These are phyloP conservation scores for Kondoa subrosea DNA, from an alignment of 768 basidiomycete species.

Conservation along the genomic window DNA sequence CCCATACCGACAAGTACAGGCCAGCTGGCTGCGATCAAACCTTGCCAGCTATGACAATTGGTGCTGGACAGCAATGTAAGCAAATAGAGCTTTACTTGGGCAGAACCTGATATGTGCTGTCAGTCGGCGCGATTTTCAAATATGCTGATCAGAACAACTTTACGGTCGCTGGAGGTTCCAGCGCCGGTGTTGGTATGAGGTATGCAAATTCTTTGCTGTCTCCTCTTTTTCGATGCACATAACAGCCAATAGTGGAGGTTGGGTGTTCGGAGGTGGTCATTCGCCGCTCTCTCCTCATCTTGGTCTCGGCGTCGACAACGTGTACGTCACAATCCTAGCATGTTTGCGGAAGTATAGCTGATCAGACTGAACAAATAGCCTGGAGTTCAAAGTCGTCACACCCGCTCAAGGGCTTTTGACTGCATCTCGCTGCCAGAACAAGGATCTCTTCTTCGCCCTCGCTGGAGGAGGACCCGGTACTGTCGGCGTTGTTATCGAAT, in stretches of 20 bases:
- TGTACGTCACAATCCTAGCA: background rate
- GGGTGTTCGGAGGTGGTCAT: background rate
- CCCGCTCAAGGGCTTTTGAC: background rate
- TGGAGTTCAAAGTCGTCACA: constrained; percentile 2
- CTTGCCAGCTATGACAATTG: background rate
- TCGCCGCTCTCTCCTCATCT: background rate
- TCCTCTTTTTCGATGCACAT: background rate
- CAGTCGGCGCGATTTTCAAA: background rate
- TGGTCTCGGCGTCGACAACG: constrained; percentile 5
- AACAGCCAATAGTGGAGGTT: constrained; percentile 3
- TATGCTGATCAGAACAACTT: background rate
- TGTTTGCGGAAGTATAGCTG: background rate
- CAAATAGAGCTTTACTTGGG: no score
- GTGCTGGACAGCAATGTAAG: background rate
- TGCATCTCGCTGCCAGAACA: constrained; percentile 2
- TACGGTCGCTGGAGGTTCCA: background rate
- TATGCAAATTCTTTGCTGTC: background rate
- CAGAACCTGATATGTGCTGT: background rate
- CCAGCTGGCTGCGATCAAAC: background rate
- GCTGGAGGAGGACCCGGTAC: constrained; percentile 1
- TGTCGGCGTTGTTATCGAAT: constrained; percentile 1
- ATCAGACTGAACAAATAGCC: background rate
- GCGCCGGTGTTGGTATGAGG: background rate
- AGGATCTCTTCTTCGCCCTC: constrained; percentile 8
- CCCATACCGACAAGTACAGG: background rate